phyloP scores from a whole-genome alignment of 2,329 filamentous ascomycete genomes.

The Verticillium tricorpus region DNA sequence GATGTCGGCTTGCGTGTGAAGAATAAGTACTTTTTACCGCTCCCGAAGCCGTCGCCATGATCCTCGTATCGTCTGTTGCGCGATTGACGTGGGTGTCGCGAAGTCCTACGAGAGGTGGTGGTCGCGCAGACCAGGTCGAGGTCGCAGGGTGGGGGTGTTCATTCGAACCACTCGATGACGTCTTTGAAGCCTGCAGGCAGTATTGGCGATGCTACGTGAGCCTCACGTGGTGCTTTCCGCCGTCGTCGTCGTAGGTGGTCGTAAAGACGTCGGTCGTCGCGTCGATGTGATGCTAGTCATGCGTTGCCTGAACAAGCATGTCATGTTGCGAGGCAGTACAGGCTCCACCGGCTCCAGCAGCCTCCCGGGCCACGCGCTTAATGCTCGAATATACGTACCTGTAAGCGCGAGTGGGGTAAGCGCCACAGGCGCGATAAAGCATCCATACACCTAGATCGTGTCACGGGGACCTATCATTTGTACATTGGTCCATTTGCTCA shows the following conservation, averaged over 20 bases:
- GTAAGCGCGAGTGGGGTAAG: neutral
- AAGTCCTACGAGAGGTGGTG: neutral
- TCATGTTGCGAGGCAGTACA: neutral
- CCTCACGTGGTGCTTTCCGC: neutral
- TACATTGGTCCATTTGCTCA: no score
- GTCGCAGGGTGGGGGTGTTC: neutral
- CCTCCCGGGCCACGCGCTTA: neutral
- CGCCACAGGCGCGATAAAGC: neutral
- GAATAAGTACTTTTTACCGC: constrained; percentile 10
- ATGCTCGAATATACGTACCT: neutral
- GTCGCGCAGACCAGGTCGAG: neutral
- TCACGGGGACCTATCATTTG: no score
- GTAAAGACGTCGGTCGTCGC: neutral
- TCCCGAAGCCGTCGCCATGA: constrained; percentile 12
- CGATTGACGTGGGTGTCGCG: neutral
- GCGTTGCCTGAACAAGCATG: neutral
- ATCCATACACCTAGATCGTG: no score
- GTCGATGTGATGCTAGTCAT: neutral
- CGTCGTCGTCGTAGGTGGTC: neutral
- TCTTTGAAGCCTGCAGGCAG: neutral
- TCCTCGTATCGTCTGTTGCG: neutral
- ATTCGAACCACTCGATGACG: neutral
- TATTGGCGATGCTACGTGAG: neutral
- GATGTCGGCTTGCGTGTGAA: neutral
- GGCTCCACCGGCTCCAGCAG: neutral